phyloP scores from a whole-genome alignment of 345 rosid genomes.

The Corchorus capsularis region DNA sequence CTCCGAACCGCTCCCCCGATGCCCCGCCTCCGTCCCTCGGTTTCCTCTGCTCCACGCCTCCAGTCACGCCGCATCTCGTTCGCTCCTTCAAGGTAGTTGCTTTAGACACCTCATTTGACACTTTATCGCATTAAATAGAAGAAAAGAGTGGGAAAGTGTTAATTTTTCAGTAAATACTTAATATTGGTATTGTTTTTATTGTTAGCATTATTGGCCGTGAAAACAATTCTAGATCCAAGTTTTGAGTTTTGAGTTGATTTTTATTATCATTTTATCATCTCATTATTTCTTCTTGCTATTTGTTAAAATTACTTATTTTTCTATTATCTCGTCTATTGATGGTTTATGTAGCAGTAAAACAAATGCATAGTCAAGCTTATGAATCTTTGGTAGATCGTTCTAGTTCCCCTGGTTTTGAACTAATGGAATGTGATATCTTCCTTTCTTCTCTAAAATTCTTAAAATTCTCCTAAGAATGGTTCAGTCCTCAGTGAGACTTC shows the following conservation, averaged over 20 bases:
- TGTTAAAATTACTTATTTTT: not conserved
- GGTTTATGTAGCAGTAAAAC: not conserved
- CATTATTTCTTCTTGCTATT: not conserved
- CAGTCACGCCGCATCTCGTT: constrained; percentile 65
- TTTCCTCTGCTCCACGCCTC: constrained; percentile 53
- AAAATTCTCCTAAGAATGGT: not conserved
- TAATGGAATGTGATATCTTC: not conserved
- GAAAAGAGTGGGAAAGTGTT: not conserved
- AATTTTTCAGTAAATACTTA: not conserved
- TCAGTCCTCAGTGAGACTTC: not conserved
- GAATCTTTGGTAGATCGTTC: not conserved
- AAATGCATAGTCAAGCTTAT: not conserved
- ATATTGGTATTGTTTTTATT: not conserved
- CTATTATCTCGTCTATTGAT: not conserved
- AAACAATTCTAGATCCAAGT: constrained; percentile 5
- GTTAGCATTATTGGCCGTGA: not conserved
- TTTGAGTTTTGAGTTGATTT: not conserved
- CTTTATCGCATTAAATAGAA: not conserved
- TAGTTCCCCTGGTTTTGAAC: not conserved
- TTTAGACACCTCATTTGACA: not conserved
- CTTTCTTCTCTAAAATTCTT: not conserved
- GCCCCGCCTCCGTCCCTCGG: constrained; percentile 70
- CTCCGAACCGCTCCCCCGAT: constrained; percentile 56
- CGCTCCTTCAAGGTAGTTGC: constrained; percentile 57
- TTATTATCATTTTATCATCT: not conserved